Percentiles rank a stretch among this genome's conserved stretches.
Conservation (phyloP, 2,329 filamentous ascomycete genomes). For the Beauveria caledonica region DNA sequence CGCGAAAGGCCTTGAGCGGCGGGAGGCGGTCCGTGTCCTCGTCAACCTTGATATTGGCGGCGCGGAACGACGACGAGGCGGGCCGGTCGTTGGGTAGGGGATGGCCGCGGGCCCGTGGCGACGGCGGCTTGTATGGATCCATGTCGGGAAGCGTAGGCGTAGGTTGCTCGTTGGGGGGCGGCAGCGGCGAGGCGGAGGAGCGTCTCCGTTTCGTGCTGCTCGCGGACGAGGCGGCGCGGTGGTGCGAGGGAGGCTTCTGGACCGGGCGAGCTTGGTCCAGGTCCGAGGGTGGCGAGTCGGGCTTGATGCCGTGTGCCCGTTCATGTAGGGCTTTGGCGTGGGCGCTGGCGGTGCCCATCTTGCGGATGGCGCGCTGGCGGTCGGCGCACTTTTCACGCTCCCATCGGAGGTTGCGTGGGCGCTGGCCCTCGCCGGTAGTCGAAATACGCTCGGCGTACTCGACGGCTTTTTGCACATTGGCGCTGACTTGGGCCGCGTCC, state of each 20-base stretch:
- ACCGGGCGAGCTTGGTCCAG: neutral
- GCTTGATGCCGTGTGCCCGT: conserved; percentile 3
- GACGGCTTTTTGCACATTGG: conserved; percentile 10
- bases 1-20: conserved; percentile 2
- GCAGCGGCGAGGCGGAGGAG: conserved; percentile 7
- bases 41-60: conserved; percentile 1
- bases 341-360: conserved; percentile 5
- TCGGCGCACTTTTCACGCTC: conserved; percentile 11
- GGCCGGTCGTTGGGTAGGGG: conserved; percentile 3
- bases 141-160: neutral
- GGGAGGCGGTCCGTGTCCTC: conserved; percentile 5
- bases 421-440: neutral
- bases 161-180: neutral
- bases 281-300: neutral
- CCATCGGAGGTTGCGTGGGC: conserved; percentile 10
- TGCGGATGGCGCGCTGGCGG: conserved; percentile 4
- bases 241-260: conserved; percentile 2
- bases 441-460: conserved; percentile 3
- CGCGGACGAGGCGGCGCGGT: neutral
- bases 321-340: conserved; percentile 8
- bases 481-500: neutral
- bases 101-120: neutral
- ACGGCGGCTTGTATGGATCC: conserved; percentile 1
- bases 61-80: neutral
- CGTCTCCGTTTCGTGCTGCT: neutral